Evolutionary conservation across 352 stramenopile species (phyloP).

Genomic region (Aphanomyces stellatus): DNA sequence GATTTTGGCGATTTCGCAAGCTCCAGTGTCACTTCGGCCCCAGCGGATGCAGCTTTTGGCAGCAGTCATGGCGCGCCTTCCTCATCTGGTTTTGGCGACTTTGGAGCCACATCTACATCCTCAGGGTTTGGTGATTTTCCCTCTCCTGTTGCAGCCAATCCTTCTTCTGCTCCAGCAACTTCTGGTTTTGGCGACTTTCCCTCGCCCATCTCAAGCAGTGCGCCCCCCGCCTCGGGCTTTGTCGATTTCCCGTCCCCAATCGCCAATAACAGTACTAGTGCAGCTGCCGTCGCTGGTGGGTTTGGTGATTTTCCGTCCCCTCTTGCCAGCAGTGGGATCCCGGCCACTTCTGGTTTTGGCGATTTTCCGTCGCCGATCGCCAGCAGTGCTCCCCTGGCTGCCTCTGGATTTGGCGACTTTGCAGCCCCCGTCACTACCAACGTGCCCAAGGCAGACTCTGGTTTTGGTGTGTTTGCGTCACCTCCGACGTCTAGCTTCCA

Average conservation of each 20-base stretch:
- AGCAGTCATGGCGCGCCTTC: background rate
- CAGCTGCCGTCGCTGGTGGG: background rate
- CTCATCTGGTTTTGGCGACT: background rate
- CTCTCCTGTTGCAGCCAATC: background rate
- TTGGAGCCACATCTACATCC: background rate
- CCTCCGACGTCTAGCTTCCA: constrained; percentile 32
- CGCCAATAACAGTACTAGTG: background rate
- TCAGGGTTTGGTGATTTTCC: background rate
- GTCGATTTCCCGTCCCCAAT: background rate
- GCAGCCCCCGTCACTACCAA: background rate
- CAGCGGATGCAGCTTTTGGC: background rate
- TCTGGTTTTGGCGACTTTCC: background rate
- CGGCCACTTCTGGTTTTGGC: background rate
- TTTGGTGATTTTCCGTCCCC: background rate
- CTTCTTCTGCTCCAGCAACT: background rate
- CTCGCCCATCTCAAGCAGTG: background rate
- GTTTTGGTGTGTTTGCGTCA: background rate
- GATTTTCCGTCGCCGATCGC: constrained; percentile 1
- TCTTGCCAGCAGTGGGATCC: background rate
- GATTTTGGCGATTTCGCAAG: background rate
- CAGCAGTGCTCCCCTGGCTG: background rate
- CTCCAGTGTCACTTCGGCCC: too few relatives aligned
- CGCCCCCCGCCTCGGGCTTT: background rate
- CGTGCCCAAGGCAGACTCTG: too few relatives aligned
- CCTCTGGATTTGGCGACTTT: background rate